Evolutionary conservation across 257 asterid species (phyloP), one percentile per base, ranked within the genome.

Genomic region (Scutellaria baicalensis): DNA sequence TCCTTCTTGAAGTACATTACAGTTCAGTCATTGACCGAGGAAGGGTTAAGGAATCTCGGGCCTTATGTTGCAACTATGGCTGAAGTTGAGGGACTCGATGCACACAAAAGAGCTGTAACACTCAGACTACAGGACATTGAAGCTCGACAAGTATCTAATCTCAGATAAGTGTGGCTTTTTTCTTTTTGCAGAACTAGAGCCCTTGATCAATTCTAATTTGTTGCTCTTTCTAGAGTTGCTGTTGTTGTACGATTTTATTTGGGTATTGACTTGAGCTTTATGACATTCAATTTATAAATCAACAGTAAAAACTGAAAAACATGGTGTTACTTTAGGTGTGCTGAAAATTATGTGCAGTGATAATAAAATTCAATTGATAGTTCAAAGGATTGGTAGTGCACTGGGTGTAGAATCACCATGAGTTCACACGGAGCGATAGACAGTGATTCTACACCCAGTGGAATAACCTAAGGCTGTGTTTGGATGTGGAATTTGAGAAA

Each of bases 21-120:
- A 0, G 89, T 90, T 55, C 97, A 93, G 79, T 86, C 96, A 23
- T 77, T 93, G 81, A 93, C 98, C 6, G 92, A 90, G 67, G 97
- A 85, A 73, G 98, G 98, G 58, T 75, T 93, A 31, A 86, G 49
- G 84, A 91, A 85, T 45, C 95, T 93, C 0, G 98, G 98, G 42
- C 99, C 97, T 21, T 82, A 85, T 55, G 99, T 93, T n/a, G 96
- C 84, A 35, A 84, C 85, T 38, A 91, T 91, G 99, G 97, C 99
- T 52, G 91, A 84, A 76, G 82, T 89, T 5, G 99, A 91, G 88
- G 99, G 96, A 43, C 80, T 94, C 68, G 97, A 94, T 43, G 99
- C 99, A 21, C 99, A 94, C 84, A 94, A 86, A 86, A 86, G 97
- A 80, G 96, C 97, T 4, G 97, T 94, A 14, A 94, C 90, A 44